A percentile compares a stretch with the other conserved stretches of the same genome.
These are phyloP conservation scores for Leishmania tarentolae DNA, from an alignment of 208 protist genomes.

Conservation along the genomic window DNA sequence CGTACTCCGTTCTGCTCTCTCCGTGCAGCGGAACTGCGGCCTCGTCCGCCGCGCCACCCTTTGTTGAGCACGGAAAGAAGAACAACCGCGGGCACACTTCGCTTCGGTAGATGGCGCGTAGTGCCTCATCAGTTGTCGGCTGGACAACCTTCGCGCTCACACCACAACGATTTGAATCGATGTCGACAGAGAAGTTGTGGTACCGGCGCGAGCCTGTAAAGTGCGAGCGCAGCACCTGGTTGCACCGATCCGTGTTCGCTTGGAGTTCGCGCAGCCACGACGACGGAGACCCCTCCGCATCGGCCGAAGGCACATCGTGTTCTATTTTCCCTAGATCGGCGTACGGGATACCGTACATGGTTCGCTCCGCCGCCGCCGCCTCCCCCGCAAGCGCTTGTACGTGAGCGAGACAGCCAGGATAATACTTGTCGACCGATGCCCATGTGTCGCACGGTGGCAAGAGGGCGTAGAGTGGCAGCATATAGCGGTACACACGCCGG, in stretches of 20 bases:
- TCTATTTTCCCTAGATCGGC: constrained; percentile 16
- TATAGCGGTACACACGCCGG: constrained; percentile 79
- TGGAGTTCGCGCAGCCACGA: constrained; percentile 38
- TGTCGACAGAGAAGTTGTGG: constrained; percentile 87
- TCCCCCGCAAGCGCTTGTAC: constrained; percentile 11
- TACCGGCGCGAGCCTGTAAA: constrained; percentile 77
- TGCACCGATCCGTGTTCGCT: constrained; percentile 38
- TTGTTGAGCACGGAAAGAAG: constrained; percentile 37
- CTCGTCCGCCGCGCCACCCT: neutral
- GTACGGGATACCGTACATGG: constrained; percentile 18
- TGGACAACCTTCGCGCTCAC: constrained; percentile 52
- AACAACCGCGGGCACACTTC: constrained; percentile 63
- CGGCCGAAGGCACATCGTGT: neutral
- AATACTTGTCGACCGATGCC: constrained; percentile 36
- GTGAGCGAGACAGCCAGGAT: constrained; percentile 27
- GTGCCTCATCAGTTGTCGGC: constrained; percentile 63
- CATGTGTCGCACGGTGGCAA: constrained; percentile 67
- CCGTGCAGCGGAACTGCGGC: constrained; percentile 11
- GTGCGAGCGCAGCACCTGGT: constrained; percentile 43
- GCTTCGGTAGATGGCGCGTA: constrained; percentile 73
- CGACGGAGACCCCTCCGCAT: neutral
- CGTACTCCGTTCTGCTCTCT: constrained; percentile 25
- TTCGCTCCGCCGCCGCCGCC: constrained; percentile 3
- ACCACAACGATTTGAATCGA: constrained; percentile 33
- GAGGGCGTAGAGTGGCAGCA: constrained; percentile 80